Conservation (phyloP, 2,329 filamentous ascomycete species). For the Alternaria sp. region DNA sequence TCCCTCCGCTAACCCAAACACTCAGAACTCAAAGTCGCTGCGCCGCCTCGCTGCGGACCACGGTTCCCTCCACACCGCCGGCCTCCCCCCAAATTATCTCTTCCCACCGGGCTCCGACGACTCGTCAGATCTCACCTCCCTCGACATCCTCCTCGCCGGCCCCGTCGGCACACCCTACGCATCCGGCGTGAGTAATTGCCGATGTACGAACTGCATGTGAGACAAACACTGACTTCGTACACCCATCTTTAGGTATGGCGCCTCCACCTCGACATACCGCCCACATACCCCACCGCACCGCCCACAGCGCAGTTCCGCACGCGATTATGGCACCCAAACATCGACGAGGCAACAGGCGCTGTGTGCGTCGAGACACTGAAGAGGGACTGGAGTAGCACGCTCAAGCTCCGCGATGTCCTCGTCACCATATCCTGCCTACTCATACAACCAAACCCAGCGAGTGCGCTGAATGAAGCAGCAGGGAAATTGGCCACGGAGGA, state of each 20-base stretch:
- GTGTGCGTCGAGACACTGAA: slow-evolving; percentile 71
- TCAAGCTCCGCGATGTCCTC: slow-evolving; percentile 66
- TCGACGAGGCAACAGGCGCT: slow-evolving; percentile 66
- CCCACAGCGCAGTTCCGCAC: slow-evolving; percentile 67
- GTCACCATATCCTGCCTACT: slow-evolving; percentile 66
- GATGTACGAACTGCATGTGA: no score
- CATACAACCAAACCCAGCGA: slow-evolving; percentile 69
- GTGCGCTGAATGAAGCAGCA: slow-evolving; percentile 66
- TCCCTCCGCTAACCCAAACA: background rate
- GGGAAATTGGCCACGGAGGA: slow-evolving; percentile 64
- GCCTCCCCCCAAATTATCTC: slow-evolving; percentile 67
- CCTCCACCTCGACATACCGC: slow-evolving; percentile 65
- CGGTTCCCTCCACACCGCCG: slow-evolving; percentile 60
- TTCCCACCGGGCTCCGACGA: slow-evolving; percentile 53
- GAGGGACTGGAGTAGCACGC: slow-evolving; percentile 64
- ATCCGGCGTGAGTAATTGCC: no score
- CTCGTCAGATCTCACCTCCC: slow-evolving; percentile 62
- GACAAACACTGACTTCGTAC: no score
- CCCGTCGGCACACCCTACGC: slow-evolving; percentile 66
- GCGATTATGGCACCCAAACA: slow-evolving; percentile 69
- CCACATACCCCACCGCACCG: slow-evolving; percentile 59
- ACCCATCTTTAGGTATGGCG: no score
- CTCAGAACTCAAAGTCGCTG: slow-evolving; percentile 57
- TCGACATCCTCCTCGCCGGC: slow-evolving; percentile 65
- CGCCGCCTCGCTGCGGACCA: slow-evolving; percentile 67